Evolutionary conservation across 2,329 filamentous ascomycete genomes (phyloP).

Genomic region (Fusarium sp.): DNA sequence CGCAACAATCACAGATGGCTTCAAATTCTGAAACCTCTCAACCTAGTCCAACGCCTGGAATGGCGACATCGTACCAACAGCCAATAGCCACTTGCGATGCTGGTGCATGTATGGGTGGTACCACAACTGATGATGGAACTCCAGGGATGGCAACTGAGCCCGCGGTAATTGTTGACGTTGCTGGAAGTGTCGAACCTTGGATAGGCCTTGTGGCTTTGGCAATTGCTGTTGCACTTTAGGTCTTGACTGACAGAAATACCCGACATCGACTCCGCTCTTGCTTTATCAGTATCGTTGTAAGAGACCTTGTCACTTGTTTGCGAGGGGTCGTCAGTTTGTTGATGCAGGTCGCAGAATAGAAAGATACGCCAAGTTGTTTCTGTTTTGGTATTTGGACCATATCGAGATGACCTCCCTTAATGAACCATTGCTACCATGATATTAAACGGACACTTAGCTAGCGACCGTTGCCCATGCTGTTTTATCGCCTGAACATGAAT

Average conservation of each 20-base stretch:
- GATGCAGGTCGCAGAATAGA: neutral
- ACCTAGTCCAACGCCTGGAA: neutral
- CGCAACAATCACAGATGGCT: neutral
- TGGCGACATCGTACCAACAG: neutral
- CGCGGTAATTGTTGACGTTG: neutral
- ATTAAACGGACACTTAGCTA: neutral
- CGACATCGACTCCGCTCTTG: neutral
- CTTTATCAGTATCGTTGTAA: too few species aligned
- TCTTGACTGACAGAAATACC: too few species aligned
- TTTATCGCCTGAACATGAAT: neutral
- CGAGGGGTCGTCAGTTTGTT: neutral
- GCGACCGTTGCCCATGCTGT: rapidly evolving
- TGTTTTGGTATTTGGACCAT: neutral
- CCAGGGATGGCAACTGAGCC: neutral
- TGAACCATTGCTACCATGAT: neutral
- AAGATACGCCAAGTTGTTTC: neutral
- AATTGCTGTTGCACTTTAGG: neutral
- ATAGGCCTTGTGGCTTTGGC: neutral
- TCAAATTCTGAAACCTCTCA: neutral
- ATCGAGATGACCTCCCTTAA: too few species aligned
- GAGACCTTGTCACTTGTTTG: too few species aligned
- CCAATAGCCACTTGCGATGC: neutral
- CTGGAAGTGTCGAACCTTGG: neutral
- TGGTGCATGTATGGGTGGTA: neutral
- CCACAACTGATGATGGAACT: neutral